Base-by-base conservation (phyloP, 1,284 basidiomycete species). In the Ceratobasidium papillatum region DNA sequence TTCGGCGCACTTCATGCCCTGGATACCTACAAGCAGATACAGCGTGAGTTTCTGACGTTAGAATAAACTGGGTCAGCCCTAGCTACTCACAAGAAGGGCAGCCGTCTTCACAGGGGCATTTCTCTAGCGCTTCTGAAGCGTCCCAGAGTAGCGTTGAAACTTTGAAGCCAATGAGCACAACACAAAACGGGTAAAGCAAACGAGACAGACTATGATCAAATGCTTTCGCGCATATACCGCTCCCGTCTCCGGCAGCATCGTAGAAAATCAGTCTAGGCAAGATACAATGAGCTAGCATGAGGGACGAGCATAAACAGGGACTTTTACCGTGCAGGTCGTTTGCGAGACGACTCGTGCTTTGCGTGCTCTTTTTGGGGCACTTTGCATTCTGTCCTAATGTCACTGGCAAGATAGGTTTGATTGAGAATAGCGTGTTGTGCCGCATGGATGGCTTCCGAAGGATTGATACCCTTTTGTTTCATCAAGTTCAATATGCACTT, bases 301-400 rank as follows among this genome's bases (percentile, higher is more conserved):
- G 14, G 51, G 34, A 27, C 12, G 47, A 45, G 49, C 1, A 34
- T 22, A 45, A 22, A 19, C 43, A n/a, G 75, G n/a, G 3, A 32
- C 75, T 19, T 45, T 36, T 73, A 91, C 92, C 91, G 86, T 11
- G 91, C 94, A 0, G 94, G 93, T 68, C 94, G 85, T 80, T 93
- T 93, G 66, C 94, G 84, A 64, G 82, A 82, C 0, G 91, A 89
- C 63, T 87, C 84, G 3, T 82, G 81, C n/a, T 82, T 82, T 75
- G 87, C 89, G 80, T 91, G 90, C 81, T 95, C 94, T 80, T 95
- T 94, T 80, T 93, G 90, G 0, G 84, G 80, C 11, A 81, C 79
- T 81, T 96, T 95, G 83, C 95, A 96, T 80, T 96, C 95, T 0
- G 95, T 96, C 69, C 84, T 87, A n/a, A 96, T 82, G 76, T 95